A percentile compares a stretch with the other conserved stretches of the same genome.
Evolutionary conservation across 2,329 filamentous ascomycete genomes (phyloP).

Genomic region (Gyromitra esculenta): DNA sequence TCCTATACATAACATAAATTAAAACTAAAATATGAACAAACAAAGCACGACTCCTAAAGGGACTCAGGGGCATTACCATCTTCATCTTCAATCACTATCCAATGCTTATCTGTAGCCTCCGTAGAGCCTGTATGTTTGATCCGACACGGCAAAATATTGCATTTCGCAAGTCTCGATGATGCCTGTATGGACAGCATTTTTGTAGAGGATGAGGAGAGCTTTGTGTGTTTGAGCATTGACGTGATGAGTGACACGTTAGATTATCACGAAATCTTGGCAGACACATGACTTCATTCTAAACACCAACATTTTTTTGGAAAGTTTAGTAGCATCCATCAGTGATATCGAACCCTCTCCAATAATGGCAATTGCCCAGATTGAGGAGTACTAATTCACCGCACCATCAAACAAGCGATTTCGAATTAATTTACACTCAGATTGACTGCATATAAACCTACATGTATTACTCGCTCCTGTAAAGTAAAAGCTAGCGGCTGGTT

Average conservation of each 20-base stretch:
- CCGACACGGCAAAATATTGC: conserved; percentile 52
- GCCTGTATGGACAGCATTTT: conserved; percentile 43
- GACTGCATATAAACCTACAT: no score
- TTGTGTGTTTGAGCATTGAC: conserved; percentile 22
- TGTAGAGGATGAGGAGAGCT: conserved; percentile 1
- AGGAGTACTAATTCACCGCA: no score
- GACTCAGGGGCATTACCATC: conserved; percentile 34
- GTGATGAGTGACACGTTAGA: conserved; percentile 14
- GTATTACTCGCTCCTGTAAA: no score
- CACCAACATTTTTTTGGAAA: not conserved
- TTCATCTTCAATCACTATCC: conserved; percentile 44
- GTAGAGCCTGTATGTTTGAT: conserved; percentile 49
- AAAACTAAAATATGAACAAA: conserved; percentile 11
- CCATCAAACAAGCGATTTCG: no score
- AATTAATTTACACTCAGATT: no score
- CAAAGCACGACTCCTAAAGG: not conserved
- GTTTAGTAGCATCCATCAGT: no score
- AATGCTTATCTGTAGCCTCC: conserved; percentile 52
- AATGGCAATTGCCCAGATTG: no score
- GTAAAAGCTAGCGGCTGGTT: no score
- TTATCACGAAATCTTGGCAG: conserved; percentile 37
- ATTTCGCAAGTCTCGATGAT: conserved; percentile 23
- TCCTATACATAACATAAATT: conserved; percentile 24
- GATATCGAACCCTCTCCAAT: no score
- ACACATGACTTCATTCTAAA: not conserved